Conservation (phyloP, 148 eudicot genomes). For the Rhododendron ferrugineum region DNA sequence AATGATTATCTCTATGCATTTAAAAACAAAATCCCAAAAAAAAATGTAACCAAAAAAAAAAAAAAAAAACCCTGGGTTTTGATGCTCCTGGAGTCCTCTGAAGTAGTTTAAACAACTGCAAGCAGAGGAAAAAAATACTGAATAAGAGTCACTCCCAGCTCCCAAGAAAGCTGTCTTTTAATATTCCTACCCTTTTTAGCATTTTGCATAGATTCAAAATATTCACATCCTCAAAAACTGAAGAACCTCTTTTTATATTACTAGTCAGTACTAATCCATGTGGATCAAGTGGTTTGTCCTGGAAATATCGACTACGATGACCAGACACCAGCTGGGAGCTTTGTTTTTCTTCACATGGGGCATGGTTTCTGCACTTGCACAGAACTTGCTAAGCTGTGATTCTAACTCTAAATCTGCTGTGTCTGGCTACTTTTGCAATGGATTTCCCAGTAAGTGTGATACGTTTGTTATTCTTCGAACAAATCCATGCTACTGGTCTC, state of each 20-base stretch:
- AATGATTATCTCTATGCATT: neutral
- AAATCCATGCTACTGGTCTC: constrained; percentile 49
- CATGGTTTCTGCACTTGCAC: constrained; percentile 26
- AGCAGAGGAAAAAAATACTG: constrained; percentile 9
- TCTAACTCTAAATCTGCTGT: constrained; percentile 12
- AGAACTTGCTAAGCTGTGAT: constrained; percentile 32
- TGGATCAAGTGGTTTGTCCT: neutral
- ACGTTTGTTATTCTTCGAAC: constrained; percentile 45
- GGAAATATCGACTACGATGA: constrained; percentile 14
- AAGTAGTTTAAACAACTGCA: constrained; percentile 17
- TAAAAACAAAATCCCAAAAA: neutral
- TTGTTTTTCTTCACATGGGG: constrained; percentile 9
- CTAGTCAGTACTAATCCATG: constrained; percentile 16
- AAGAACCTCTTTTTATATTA: constrained; percentile 12
- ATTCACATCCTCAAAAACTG: constrained; percentile 14
- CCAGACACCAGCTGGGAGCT: constrained; percentile 19
- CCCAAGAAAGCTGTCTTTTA: constrained; percentile 50
- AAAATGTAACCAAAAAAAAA: too few relatives aligned
- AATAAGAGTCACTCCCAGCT: constrained; percentile 31
- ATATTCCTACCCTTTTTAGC: constrained; percentile 14
- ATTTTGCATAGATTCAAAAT: constrained; percentile 41
- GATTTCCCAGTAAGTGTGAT: constrained; percentile 19
- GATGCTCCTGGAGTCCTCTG: neutral
- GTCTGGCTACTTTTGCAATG: constrained; percentile 26
- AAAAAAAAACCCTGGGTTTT: neutral